Base-by-base conservation (phyloP, 495 filamentous ascomycete genomes). In the Xylaria scruposa region DNA sequence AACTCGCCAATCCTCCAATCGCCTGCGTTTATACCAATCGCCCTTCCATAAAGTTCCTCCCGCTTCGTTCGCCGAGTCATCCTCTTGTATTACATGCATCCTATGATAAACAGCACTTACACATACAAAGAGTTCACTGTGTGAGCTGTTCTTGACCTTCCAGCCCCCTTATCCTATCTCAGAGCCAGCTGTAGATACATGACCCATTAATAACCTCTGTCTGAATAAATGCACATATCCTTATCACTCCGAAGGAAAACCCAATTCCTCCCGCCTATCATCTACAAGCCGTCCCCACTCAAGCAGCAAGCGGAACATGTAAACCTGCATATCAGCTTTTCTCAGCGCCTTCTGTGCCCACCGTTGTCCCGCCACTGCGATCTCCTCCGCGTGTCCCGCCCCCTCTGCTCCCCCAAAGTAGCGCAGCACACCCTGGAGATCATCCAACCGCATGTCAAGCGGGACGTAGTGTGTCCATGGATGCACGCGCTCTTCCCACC, bases 301-400 rank as follows among this genome's bases (percentile, higher is more conserved):
- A 38, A 95, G 79, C 68, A 95, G 75, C 60, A 97, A 78, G 51
- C 93, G 80, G 78, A 94, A 95, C 79, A 95, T 88, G 75, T 95
- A 97, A 26, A 95, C 87, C 79, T 93, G 89, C 90, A 92, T 93
- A 78, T 97, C 93, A 80, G 94, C 91, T 72, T 88, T 91, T 75
- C 92, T 85, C 31, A 95, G 74, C 13, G 90, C 91, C 69, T 83
- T 84, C 0, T 78, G 79, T 4, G 89, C 88, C 92, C 92, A 94
- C 66, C 85, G 79, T 49, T 83, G 80, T 0, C 92, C 92, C 51
- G 88, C 80, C 59, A 90, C 86, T 19, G 91, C 91, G 69, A 97
- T 94, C 82, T 77, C 82, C 67, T 81, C 76, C 1, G 72, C 85
- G 29, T 88, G 83, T 24, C 36, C 62, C 17, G 44, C 33, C 8